Conservation (phyloP, 176 grass and related monocot species). For the Urochloa ruziziensis region DNA sequence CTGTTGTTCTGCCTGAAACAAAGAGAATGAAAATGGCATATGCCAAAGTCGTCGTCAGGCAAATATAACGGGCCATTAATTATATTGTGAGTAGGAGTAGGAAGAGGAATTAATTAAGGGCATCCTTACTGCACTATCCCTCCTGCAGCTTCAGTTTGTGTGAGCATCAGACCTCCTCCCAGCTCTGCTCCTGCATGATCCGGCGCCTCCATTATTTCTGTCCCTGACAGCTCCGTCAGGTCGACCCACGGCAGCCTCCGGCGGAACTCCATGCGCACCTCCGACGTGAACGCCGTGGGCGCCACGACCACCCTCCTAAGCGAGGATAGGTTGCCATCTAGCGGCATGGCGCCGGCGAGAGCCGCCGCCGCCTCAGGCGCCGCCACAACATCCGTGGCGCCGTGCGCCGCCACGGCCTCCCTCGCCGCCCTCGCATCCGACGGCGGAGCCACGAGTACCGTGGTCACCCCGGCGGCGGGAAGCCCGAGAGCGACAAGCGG, state of each 20-base stretch:
- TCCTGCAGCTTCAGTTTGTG: no score
- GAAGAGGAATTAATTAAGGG: no score
- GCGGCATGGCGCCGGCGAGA: slow-evolving; percentile 1
- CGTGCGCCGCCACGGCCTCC: slow-evolving; percentile 14
- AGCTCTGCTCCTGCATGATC: no score
- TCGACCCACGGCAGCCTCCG: slow-evolving; percentile 43
- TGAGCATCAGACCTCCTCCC: no score
- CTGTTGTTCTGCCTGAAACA: no score
- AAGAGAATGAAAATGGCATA: no score
- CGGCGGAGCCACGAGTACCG: slow-evolving; percentile 22
- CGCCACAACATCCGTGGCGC: slow-evolving; percentile 36
- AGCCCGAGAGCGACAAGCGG: slow-evolving; percentile 39
- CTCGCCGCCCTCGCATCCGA: neutral
- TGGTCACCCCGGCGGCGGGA: slow-evolving; percentile 10
- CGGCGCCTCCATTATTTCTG: no score
- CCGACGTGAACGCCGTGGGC: neutral
- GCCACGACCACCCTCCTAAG: slow-evolving; percentile 26
- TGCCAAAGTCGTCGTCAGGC: no score
- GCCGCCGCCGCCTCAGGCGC: slow-evolving; percentile 3
- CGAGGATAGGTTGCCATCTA: neutral
- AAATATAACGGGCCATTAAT: no score
- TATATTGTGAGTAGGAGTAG: no score
- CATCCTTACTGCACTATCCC: no score
- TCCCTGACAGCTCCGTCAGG: slow-evolving; percentile 2
- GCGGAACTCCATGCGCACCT: neutral